These are phyloP conservation scores for Penicillium mononematosum DNA, from an alignment of 495 filamentous ascomycete species.

Conservation along the genomic window DNA sequence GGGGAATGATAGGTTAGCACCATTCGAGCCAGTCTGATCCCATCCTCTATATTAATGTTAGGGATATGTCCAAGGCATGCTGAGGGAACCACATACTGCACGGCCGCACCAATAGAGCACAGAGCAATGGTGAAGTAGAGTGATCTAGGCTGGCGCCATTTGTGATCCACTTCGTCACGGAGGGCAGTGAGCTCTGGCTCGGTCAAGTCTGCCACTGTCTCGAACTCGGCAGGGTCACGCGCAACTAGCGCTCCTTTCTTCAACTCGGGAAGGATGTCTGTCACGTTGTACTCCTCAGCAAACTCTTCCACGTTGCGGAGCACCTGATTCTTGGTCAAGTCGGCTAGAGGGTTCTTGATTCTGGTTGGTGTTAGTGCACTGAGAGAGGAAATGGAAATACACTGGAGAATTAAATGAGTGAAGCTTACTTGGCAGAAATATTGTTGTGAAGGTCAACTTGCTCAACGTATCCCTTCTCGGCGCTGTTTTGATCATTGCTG, in stretches of 20 bases:
- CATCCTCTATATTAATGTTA: conserved; percentile 46
- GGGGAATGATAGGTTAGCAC: conserved; percentile 65
- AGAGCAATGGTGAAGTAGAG: conserved; percentile 71
- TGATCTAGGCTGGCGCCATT: conserved; percentile 61
- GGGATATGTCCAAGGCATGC: background rate
- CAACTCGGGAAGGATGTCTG: conserved; percentile 48
- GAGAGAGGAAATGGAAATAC: background rate
- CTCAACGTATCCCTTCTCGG: conserved; percentile 36
- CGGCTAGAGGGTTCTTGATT: conserved; percentile 63
- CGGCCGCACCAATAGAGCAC: conserved; percentile 68
- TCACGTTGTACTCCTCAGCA: conserved; percentile 44
- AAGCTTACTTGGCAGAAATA: conserved; percentile 46
- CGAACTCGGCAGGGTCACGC: conserved; percentile 55
- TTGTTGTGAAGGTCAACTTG: conserved; percentile 53
- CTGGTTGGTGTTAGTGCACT: conserved; percentile 26
- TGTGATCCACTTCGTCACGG: conserved; percentile 57
- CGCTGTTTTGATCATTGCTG: conserved; percentile 22
- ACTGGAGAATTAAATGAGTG: background rate
- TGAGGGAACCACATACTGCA: conserved; percentile 46
- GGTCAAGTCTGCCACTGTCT: conserved; percentile 55
- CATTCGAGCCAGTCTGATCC: conserved; percentile 76
- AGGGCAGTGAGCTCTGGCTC: conserved; percentile 53
- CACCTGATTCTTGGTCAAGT: conserved; percentile 50
- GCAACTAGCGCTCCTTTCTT: conserved; percentile 65
- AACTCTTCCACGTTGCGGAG: conserved; percentile 58